These are phyloP conservation scores for Rhynchospora tenuis DNA, from an alignment of 176 grass and related monocot genomes.

Conservation along the genomic window DNA sequence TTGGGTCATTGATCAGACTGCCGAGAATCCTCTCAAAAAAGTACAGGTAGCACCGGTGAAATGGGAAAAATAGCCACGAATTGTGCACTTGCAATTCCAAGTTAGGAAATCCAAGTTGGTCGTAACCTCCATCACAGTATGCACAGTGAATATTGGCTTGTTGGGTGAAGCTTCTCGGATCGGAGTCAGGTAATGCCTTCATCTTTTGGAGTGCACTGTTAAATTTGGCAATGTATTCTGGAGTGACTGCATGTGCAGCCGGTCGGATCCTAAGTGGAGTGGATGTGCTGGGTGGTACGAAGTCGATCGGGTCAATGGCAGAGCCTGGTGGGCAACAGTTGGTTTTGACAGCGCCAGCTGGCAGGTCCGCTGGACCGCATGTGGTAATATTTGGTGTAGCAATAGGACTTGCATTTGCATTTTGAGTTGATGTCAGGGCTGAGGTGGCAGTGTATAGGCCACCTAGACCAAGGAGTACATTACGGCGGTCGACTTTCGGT, in stretches of 20 bases:
- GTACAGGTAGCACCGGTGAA: conserved; percentile 50
- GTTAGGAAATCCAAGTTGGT: conserved; percentile 28
- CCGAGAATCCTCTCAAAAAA: conserved; percentile 51
- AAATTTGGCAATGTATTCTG: conserved; percentile 25
- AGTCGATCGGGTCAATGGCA: conserved; percentile 9
- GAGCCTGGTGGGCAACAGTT: conserved; percentile 39
- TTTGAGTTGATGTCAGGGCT: background rate
- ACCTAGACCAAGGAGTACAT: conserved; percentile 25
- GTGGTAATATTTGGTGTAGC: conserved; percentile 18
- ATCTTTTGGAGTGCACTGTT: conserved; percentile 20
- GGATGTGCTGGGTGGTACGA: conserved; percentile 11
- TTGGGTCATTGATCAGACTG: conserved; percentile 50
- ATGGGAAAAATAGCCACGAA: conserved; percentile 50
- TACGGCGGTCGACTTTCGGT: conserved; percentile 20
- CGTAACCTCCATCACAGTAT: conserved; percentile 35
- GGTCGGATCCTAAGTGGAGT: conserved; percentile 26
- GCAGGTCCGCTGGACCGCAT: conserved; percentile 22
- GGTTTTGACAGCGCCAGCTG: conserved; percentile 17
- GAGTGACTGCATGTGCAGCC: conserved; percentile 12
- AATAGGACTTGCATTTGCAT: conserved; percentile 23
- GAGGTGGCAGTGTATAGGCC: conserved; percentile 23
- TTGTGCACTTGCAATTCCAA: conserved; percentile 43
- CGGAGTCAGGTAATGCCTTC: conserved; percentile 27
- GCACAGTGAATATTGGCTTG: conserved; percentile 48
- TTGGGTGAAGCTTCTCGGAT: conserved; percentile 24